Evolutionary conservation across 257 asterid genomes (phyloP).

Genomic region (Dorcoceras hygrometricum): DNA sequence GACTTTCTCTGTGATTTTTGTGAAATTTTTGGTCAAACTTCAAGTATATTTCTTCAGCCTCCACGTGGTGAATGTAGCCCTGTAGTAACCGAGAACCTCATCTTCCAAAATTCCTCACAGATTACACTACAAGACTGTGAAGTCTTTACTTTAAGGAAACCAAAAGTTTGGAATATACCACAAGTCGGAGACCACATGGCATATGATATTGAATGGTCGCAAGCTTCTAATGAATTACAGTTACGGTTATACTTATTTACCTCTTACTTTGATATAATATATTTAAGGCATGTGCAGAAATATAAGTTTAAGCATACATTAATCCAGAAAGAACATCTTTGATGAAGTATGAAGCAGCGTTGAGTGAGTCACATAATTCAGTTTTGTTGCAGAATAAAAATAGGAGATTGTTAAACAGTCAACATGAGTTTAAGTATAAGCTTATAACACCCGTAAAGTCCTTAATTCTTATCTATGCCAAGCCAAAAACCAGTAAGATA

Average conservation of each 20-base stretch:
- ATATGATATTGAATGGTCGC: not conserved
- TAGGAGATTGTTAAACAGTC: not conserved
- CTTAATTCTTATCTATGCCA: not conserved
- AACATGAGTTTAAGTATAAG: not conserved
- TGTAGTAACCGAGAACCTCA: constrained; percentile 34
- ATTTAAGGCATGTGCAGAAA: not conserved
- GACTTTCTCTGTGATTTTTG: constrained; percentile 38
- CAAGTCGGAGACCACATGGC: not conserved
- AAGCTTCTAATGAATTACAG: not conserved
- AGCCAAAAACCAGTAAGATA: not conserved
- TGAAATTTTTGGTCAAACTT: constrained; percentile 62
- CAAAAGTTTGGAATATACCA: not conserved
- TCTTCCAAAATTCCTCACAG: constrained; percentile 4
- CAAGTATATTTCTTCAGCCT: constrained; percentile 74
- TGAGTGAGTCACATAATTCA: not conserved
- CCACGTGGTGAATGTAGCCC: constrained; percentile 82
- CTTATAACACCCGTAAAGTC: not conserved
- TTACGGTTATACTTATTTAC: not conserved
- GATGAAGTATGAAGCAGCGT: no score
- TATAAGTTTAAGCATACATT: not conserved
- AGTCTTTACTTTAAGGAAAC: not conserved
- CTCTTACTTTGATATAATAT: not conserved
- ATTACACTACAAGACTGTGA: not conserved
- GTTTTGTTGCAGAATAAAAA: not conserved
- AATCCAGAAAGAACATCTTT: not conserved